Base-by-base conservation (phyloP, 1,139 yeast species). In the Pichia sp. region DNA sequence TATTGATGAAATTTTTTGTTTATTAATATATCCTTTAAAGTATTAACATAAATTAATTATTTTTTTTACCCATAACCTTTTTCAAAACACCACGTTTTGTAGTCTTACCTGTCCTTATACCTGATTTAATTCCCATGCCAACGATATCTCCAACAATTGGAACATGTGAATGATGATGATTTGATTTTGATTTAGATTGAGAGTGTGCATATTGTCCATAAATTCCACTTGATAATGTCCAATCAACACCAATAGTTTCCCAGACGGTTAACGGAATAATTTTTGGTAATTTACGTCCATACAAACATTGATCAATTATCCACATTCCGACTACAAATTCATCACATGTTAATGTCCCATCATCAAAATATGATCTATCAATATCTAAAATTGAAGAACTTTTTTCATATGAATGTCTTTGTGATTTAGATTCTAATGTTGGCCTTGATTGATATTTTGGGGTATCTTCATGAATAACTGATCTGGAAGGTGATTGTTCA, bases 301-400 rank as follows among this genome's bases (percentile, higher is more conserved):
- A 92, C n/a, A 90, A 69, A 58, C 96, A 86, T 62, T 90, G 97
- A 63, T 90, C 97, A 1, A 90, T 92, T 7, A 87, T 66, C 97
- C 97, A 90, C 87, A 85, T 87, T 0, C 96, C 98, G 12, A 89
- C 94, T 35, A 90, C 67, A 57, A 92, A 92, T 52, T 90, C 90
- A 39, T 80, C 82, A 50, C 86, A 77, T 56, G 83, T 86, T 43
- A 90, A 67, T 0, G 87, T 78, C 0, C 96, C 95, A 61, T 86
- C 95, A 37, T 57, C 61, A 36, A 50, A 48, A 5, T 38, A 24
- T 12, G 35, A 24, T 26, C 39, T 34, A 27, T 45, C 36, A 4
- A 27, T 42, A 20, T 40, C 45, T 5, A 43, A 25, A 10, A 45
- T 30, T 37, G 26, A 9, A 6, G 22, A 22, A 6, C 22, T 6